Conservation (phyloP, 306 rosid genomes). For the Inga oerstediana region DNA sequence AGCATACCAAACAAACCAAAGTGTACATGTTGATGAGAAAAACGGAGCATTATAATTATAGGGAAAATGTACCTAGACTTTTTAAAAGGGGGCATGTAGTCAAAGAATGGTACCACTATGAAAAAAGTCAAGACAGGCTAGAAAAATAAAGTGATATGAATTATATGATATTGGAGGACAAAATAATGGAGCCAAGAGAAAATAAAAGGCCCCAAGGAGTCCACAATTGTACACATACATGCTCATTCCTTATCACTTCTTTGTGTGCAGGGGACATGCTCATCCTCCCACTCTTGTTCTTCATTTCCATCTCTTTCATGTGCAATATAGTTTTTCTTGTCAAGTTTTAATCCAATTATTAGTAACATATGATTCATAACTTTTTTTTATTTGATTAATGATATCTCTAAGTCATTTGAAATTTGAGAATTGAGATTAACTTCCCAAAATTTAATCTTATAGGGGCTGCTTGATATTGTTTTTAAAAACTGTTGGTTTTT, state of each 20-base stretch:
- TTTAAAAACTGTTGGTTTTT: too few relatives aligned
- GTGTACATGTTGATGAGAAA: too few relatives aligned
- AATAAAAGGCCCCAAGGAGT: not conserved
- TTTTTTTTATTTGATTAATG: too few relatives aligned
- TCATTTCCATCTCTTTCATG: not conserved
- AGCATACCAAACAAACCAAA: too few relatives aligned
- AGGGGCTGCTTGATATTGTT: too few relatives aligned
- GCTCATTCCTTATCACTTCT: slow-evolving; percentile 7
- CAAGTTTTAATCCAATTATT: not conserved
- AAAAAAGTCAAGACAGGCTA: not conserved
- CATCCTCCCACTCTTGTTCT: slow-evolving; percentile 37
- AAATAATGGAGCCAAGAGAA: slow-evolving; percentile 43
- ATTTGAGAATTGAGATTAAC: too few relatives aligned
- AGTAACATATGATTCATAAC: not conserved
- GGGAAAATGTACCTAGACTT: not conserved
- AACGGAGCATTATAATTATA: not conserved
- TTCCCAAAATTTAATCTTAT: too few relatives aligned
- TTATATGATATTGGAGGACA: slow-evolving; percentile 40
- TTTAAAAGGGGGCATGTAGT: not conserved
- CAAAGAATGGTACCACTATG: not conserved
- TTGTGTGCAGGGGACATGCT: not conserved
- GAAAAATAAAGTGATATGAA: not conserved
- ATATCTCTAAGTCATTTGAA: too few relatives aligned
- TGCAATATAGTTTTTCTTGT: too few relatives aligned
- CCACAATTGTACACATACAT: slow-evolving; percentile 31